Base-by-base conservation (phyloP, 2,329 filamentous ascomycete species). In the Dactylonectria macrodidyma region DNA sequence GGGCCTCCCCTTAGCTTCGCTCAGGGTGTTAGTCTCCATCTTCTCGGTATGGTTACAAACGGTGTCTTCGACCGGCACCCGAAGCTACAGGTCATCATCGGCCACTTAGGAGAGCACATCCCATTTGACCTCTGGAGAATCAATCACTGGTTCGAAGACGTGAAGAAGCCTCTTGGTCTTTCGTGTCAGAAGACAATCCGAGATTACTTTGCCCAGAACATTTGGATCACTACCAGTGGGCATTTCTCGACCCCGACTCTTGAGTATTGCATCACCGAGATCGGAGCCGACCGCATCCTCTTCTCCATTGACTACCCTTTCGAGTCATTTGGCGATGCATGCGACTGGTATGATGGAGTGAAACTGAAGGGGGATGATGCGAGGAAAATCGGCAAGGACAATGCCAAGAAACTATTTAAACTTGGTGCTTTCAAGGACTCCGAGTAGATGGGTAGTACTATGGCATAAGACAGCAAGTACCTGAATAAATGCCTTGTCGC, bases 1-100 rank as follows among this genome's bases (percentile, higher is more conserved):
- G 90, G 89, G 0, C 88, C 89, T 1, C 88, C 89, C 0, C 82
- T 89, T 7, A 85, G 82, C 62, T 90, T 91, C 57, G 88, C 88
- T 3, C 85, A 89, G 1, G 89, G 86, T 6, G 88, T 91, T 62
- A 86, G 82, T 66, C 83, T 91, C 0, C 89, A 91, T 75, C 78
- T 86, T 0, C 80, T 91, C 11, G 83, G 84, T 16, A 82, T 87
- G 78, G 80, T 86, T 14, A 83, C 83, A 58, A 86, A 85, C 68
- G 85, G 84, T 52, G 83, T 86, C n/a, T 86, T 86, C 55, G 85
- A 87, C 63, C 78, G 84, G 22, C 80, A 83, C 62, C 84, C 85
- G 3, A 81, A 79, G 66, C 77, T 85, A 4, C 80, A 86, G 68
- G 67, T 87, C 33, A 80, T 87, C 55, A 78, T 87, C 2, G 85